Percentiles rank a stretch among this genome's conserved stretches.
phyloP scores from a whole-genome alignment of 306 rosid genomes.

The Quercus bicolor region DNA sequence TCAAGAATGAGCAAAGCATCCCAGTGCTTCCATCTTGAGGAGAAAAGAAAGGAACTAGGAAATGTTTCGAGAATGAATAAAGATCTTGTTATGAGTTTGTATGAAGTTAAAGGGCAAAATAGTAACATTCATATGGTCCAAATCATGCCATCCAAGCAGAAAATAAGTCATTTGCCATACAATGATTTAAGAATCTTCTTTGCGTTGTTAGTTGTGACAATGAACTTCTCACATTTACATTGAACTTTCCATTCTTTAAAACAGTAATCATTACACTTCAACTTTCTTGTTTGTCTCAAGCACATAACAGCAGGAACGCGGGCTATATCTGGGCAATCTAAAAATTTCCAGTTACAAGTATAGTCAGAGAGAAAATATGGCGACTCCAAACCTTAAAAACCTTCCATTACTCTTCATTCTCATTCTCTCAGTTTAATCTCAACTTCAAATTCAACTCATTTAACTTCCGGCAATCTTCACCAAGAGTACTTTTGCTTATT shows the following conservation, averaged over 20 bases:
- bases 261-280: neutral
- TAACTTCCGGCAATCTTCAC: neutral
- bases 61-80: no score
- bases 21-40: conserved; percentile 11
- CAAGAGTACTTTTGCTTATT: neutral
- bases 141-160: no score
- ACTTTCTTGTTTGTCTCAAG: neutral
- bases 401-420: neutral
- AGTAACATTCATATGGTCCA: no score
- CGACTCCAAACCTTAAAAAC: neutral
- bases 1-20: conserved; percentile 49
- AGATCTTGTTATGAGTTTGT: no score
- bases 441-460: neutral
- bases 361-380: neutral
- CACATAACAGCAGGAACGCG: neutral
- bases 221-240: no score
- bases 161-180: no score
- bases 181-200: no score
- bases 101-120: no score
- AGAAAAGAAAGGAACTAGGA: neutral
- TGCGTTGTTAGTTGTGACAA: no score
- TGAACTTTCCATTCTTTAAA: neutral
- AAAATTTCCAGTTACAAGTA: neutral
- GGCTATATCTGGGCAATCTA: neutral
- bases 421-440: neutral